These are phyloP conservation scores for Rheum nobile DNA, from an alignment of 148 eudicot genomes.

Conservation along the genomic window DNA sequence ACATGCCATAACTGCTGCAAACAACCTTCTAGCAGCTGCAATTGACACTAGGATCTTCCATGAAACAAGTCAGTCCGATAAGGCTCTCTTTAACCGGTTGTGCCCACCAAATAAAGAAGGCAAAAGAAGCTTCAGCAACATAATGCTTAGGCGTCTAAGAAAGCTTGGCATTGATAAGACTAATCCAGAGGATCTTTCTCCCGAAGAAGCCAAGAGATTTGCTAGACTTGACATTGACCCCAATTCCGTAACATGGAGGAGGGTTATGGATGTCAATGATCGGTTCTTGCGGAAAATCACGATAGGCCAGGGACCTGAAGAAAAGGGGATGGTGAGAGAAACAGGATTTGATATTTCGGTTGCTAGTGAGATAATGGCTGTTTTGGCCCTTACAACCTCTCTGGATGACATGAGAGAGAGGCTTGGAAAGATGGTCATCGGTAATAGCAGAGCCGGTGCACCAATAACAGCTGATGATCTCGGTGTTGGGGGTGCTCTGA, in stretches of 20 bases:
- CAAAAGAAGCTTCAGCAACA: conserved; percentile 54
- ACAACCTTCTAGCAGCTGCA: conserved; percentile 98
- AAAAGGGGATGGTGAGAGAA: conserved; percentile 96
- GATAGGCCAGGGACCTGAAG: conserved; percentile 94
- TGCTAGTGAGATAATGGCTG: conserved; percentile 99
- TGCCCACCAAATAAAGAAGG: conserved; percentile 92
- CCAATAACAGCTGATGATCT: conserved; percentile 97
- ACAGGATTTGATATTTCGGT: conserved; percentile 96
- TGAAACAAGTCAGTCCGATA: conserved; percentile 83
- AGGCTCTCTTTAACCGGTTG: conserved; percentile 78
- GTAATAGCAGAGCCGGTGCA: conserved; percentile 85
- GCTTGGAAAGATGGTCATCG: conserved; percentile 93
- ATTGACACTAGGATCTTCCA: conserved; percentile 93
- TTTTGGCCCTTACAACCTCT: conserved; percentile 88
- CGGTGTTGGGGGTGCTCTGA: conserved; percentile 91
- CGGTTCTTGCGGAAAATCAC: conserved; percentile 89
- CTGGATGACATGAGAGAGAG: conserved; percentile 93
- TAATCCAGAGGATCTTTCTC: conserved; percentile 77
- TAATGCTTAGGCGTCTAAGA: conserved; percentile 79
- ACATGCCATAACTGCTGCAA: conserved; percentile 98
- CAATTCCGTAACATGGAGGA: conserved; percentile 85
- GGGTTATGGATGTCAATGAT: conserved; percentile 98
- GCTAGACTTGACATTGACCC: conserved; percentile 97
- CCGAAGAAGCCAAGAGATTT: conserved; percentile 65
- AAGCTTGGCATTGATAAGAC: conserved; percentile 84